Percentiles rank a stretch among this genome's conserved stretches.
Conservation (phyloP, 1,139 yeast genomes). For the Petasospora fabianii region DNA sequence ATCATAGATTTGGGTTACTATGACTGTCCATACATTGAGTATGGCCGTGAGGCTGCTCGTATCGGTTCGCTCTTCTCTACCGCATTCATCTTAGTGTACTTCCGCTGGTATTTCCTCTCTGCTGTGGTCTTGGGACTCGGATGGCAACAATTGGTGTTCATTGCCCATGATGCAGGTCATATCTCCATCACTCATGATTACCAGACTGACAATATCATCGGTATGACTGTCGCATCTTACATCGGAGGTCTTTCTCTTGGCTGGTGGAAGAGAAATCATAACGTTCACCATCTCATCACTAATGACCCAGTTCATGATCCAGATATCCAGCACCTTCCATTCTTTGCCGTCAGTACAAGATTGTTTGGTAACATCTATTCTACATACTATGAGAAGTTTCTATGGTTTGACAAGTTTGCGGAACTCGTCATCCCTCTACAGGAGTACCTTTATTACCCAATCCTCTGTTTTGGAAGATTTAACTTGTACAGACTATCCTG, state of each 20-base stretch:
- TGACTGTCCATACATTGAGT: slow-evolving; percentile 69
- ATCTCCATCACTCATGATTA: slow-evolving; percentile 78
- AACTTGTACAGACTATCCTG: slow-evolving; percentile 79
- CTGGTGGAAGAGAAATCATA: slow-evolving; percentile 94
- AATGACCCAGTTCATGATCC: slow-evolving; percentile 94
- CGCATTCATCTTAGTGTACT: slow-evolving; percentile 47
- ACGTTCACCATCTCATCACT: slow-evolving; percentile 83
- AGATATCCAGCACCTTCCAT: slow-evolving; percentile 89
- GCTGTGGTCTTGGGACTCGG: slow-evolving; percentile 69
- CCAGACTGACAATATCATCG: slow-evolving; percentile 71
- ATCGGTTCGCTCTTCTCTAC: slow-evolving; percentile 51
- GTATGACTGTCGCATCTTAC: slow-evolving; percentile 70
- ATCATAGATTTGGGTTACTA: slow-evolving; percentile 59
- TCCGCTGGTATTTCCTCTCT: slow-evolving; percentile 47
- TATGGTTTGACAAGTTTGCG: slow-evolving; percentile 69
- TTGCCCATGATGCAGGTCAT: slow-evolving; percentile 91
- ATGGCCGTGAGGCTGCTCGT: slow-evolving; percentile 62
- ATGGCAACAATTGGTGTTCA: slow-evolving; percentile 89
- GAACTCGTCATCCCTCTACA: slow-evolving; percentile 57
- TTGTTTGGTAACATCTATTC: slow-evolving; percentile 68
- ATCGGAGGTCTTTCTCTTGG: slow-evolving; percentile 87
- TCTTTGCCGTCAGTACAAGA: slow-evolving; percentile 78
- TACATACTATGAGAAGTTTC: slow-evolving; percentile 66
- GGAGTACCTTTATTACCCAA: slow-evolving; percentile 70
- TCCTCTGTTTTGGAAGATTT: slow-evolving; percentile 79